These are phyloP conservation scores for Grifola frondosa DNA, from an alignment of 1,284 basidiomycete genomes.

Conservation along the genomic window DNA sequence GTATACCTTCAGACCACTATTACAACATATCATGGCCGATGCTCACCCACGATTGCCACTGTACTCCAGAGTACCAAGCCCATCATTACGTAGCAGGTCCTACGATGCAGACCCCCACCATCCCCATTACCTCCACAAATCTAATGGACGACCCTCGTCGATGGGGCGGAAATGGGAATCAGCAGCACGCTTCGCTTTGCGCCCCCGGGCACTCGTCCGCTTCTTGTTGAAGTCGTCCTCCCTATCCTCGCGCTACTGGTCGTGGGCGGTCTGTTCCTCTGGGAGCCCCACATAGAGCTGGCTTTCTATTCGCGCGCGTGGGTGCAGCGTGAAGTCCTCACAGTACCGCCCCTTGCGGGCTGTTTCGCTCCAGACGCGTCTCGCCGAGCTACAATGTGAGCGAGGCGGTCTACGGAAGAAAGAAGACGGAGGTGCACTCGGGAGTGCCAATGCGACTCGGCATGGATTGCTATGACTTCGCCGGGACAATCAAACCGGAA, in stretches of 20 bases:
- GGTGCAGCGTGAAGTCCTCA: slow-evolving; percentile 68
- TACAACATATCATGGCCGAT: too few species aligned
- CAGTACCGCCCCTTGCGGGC: slow-evolving; percentile 61
- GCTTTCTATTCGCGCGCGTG: slow-evolving; percentile 74
- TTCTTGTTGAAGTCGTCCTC: slow-evolving; percentile 26
- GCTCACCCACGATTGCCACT: too few species aligned
- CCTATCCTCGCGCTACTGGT: slow-evolving; percentile 40
- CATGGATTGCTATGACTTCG: slow-evolving; percentile 86
- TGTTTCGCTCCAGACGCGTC: slow-evolving; percentile 67
- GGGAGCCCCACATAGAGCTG: slow-evolving; percentile 82
- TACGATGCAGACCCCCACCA: too few species aligned
- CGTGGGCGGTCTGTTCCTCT: slow-evolving; percentile 50
- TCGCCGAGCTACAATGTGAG: slow-evolving; percentile 71
- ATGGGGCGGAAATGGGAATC: too few species aligned
- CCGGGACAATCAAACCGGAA: slow-evolving; percentile 35
- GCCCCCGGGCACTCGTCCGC: too few species aligned
- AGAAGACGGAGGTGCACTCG: slow-evolving; percentile 70
- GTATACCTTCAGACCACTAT: too few species aligned
- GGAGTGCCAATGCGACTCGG: slow-evolving; percentile 76
- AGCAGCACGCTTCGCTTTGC: too few species aligned
- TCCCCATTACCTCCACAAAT: too few species aligned
- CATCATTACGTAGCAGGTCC: too few species aligned
- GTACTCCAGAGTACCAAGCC: too few species aligned
- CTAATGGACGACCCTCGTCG: too few species aligned
- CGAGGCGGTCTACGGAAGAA: slow-evolving; percentile 57